Conservation (phyloP, 495 filamentous ascomycete genomes). For the Peziza echinospora region DNA sequence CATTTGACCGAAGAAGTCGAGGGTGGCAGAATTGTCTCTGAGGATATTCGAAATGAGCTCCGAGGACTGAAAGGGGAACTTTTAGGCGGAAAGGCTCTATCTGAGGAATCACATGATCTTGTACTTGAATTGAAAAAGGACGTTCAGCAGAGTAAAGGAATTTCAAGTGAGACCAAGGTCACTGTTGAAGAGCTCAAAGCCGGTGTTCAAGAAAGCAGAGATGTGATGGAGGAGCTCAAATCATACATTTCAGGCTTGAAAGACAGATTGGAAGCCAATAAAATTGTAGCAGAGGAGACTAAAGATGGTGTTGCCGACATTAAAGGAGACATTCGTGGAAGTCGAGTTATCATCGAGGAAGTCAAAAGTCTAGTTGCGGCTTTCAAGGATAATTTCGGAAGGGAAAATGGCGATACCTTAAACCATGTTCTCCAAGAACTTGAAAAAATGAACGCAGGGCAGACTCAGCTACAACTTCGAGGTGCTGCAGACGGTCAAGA, state of each 20-base stretch:
- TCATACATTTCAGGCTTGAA: background rate
- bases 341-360: background rate
- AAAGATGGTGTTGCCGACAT: background rate
- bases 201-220: slow-evolving; percentile 12
- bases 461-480: background rate
- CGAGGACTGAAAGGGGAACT: background rate
- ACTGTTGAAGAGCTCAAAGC: slow-evolving; percentile 16
- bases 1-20: background rate
- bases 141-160: slow-evolving; percentile 14
- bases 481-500: background rate
- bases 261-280: background rate
- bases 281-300: background rate
- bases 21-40: background rate
- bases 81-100: background rate
- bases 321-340: background rate
- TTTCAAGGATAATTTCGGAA: background rate
- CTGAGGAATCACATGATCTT: background rate
- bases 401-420: background rate
- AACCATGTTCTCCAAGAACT: background rate
- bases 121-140: slow-evolving; percentile 11
- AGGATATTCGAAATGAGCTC: background rate
- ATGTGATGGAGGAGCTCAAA: slow-evolving; percentile 14
- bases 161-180: slow-evolving; percentile 12
- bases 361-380: background rate
- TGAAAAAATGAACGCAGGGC: background rate